Base-by-base conservation (phyloP, 257 asterid genomes). In the Paulownia fortunei region DNA sequence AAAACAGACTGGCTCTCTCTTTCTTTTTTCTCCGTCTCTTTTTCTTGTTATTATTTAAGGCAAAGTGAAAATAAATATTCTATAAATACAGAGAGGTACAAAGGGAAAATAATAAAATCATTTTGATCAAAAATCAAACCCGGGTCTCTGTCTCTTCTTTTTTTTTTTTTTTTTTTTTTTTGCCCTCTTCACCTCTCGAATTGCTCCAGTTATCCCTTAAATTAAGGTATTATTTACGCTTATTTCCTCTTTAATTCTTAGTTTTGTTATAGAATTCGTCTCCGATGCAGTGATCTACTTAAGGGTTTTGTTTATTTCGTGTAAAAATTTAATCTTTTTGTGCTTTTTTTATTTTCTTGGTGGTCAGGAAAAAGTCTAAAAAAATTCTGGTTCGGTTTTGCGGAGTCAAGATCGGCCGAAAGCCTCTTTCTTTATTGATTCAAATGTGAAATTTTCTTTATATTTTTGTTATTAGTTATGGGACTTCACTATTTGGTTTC, bases 141-240 rank as follows among this genome's bases (percentile, higher is more conserved):
- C 26, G 44, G 21, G 64, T 37, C 84, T 79, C 82, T 71, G 2
- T 71, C 55, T 62, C 70, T 44, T 66, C 83, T 72, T 37, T 58
- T 27, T 36, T 12, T 39, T 13, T 66, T 18, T 4, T 27, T 3
- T 2, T 5, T 66, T 26, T 70, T 70, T n/a, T n/a, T n/a, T n/a
- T n/a, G n/a, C n/a, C n/a, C 68, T 71, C 66, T 24, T 46, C 69
- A 71, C 76, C 77, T 60, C 76, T 77, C 71, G 7, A 80, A 74
- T 65, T 52, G 83, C 54, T 63, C 41, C 69, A 32, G 37, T 64
- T 44, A 69, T 80, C 69, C 49, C 66, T 78, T 32, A 27, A 67
- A 73, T 78, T 32, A 55, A 85, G 87, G 89, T 85, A 78, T n/a
- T 37, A 23, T 79, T 73, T 8, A 18, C 37, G 73, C 63, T 19